These are phyloP conservation scores for Gentiana straminea DNA, from an alignment of 257 asterid species.

Conservation along the genomic window DNA sequence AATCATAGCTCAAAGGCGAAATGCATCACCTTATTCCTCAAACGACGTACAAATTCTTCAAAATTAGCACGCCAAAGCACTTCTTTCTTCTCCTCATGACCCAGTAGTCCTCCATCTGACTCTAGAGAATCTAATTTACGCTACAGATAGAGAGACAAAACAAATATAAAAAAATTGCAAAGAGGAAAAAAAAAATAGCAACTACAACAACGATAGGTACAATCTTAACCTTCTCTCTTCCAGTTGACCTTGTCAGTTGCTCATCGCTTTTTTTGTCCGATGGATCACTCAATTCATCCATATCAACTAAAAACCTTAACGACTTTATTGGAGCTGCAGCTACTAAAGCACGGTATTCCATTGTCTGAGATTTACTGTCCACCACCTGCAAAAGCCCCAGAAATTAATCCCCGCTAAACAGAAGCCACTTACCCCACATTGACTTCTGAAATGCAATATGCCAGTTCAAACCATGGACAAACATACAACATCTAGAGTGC, in stretches of 20 bases:
- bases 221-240: constrained; percentile 56
- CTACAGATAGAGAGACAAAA: constrained; percentile 22
- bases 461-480: neutral
- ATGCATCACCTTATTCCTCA: constrained; percentile 55
- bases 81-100: constrained; percentile 34
- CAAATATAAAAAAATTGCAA: constrained; percentile 15
- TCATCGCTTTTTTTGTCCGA: constrained; percentile 30
- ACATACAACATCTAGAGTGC: neutral
- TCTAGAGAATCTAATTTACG: constrained; percentile 45
- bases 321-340: constrained; percentile 85
- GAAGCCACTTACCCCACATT: too few relatives aligned
- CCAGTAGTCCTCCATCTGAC: constrained; percentile 35
- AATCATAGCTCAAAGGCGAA: neutral
- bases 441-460: too few relatives aligned
- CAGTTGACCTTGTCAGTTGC: constrained; percentile 12
- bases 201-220: constrained; percentile 1
- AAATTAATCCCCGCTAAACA: too few relatives aligned
- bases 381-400: neutral
- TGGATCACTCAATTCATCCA: constrained; percentile 22
- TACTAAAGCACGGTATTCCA: constrained; percentile 59
- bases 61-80: constrained; percentile 88
- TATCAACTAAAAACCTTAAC: constrained; percentile 54
- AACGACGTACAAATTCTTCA: constrained; percentile 62
- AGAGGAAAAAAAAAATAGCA: constrained; percentile 9
- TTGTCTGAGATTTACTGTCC: constrained; percentile 19